These are phyloP conservation scores for Tetragonia tetragonoides DNA, from an alignment of 148 eudicot species.

Conservation along the genomic window DNA sequence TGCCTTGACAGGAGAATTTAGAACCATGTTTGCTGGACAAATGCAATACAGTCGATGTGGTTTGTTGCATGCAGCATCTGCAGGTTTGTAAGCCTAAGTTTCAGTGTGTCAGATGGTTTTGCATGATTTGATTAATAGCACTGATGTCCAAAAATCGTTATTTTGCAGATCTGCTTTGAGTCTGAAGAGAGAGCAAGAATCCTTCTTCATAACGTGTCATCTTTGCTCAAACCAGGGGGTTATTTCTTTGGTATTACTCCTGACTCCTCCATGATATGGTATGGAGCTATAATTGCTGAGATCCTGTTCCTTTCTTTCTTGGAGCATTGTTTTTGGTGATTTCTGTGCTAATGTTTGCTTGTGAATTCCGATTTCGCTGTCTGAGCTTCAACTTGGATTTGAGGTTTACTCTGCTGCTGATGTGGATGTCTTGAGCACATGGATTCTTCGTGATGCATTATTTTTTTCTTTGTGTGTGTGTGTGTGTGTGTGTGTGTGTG, in stretches of 20 bases:
- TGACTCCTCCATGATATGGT: conserved; percentile 99
- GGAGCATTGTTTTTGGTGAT: background rate
- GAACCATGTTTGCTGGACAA: conserved; percentile 51
- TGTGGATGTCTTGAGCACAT: background rate
- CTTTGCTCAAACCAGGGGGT: conserved; percentile 95
- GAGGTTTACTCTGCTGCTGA: background rate
- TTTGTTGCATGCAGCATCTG: conserved; percentile 95
- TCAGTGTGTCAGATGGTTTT: background rate
- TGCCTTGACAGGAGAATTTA: conserved; percentile 56
- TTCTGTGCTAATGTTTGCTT: background rate
- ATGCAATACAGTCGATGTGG: conserved; percentile 65
- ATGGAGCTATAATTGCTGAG: conserved; percentile 32
- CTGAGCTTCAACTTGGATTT: background rate
- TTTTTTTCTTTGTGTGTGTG: background rate
- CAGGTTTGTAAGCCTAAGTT: conserved; percentile 47
- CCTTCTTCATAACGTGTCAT: conserved; percentile 78
- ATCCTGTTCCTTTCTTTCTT: conserved; percentile 7
- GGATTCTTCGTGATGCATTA: background rate
- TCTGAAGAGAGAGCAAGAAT: conserved; percentile 83
- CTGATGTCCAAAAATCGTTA: conserved; percentile 6
- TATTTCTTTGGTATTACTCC: conserved; percentile 95
- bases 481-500: background rate
- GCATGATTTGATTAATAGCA: background rate
- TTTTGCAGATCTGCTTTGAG: conserved; percentile 76
- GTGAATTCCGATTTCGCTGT: background rate